A percentile compares a stretch with the other conserved stretches of the same genome.
These are phyloP conservation scores for Penicillium paneum DNA, from an alignment of 2,329 filamentous ascomycete species.

Conservation along the genomic window DNA sequence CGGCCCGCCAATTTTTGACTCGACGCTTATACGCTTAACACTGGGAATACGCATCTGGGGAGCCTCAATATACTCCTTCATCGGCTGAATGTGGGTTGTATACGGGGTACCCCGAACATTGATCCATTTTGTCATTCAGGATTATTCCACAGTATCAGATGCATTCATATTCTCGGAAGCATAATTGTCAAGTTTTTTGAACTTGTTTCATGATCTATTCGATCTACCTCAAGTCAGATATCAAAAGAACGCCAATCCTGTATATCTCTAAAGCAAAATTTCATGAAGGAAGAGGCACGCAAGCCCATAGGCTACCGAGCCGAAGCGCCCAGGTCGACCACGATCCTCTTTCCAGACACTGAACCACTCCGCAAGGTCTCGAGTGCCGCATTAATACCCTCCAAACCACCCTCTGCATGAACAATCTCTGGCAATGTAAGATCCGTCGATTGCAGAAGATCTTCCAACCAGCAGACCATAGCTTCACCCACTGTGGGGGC, in stretches of 20 bases:
- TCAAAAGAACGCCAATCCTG: slow-evolving; percentile 10
- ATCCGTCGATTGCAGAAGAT: slow-evolving; percentile 54
- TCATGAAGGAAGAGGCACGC: background rate
- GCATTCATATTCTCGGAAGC: background rate
- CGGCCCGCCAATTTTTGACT: slow-evolving; percentile 6
- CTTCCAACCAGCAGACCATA: slow-evolving; percentile 65
- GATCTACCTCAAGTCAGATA: background rate
- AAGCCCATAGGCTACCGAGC: background rate
- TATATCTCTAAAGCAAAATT: background rate
- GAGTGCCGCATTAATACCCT: slow-evolving; percentile 64
- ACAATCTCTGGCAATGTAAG: slow-evolving; percentile 64
- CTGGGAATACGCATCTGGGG: background rate
- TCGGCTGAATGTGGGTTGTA: background rate
- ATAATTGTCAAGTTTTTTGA: background rate
- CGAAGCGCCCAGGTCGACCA: slow-evolving; percentile 47
- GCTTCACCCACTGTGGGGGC: slow-evolving; percentile 61
- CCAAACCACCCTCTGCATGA: slow-evolving; percentile 60
- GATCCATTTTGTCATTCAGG: background rate
- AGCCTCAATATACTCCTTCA: background rate
- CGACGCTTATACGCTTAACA: slow-evolving; percentile 1
- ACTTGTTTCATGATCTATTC: background rate
- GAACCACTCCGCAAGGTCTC: slow-evolving; percentile 64
- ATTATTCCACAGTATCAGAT: background rate
- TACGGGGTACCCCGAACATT: too few relatives aligned
- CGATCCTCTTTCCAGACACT: slow-evolving; percentile 65